Evolutionary conservation across 1,284 basidiomycete genomes (phyloP).

Genomic region (Grifola frondosa): DNA sequence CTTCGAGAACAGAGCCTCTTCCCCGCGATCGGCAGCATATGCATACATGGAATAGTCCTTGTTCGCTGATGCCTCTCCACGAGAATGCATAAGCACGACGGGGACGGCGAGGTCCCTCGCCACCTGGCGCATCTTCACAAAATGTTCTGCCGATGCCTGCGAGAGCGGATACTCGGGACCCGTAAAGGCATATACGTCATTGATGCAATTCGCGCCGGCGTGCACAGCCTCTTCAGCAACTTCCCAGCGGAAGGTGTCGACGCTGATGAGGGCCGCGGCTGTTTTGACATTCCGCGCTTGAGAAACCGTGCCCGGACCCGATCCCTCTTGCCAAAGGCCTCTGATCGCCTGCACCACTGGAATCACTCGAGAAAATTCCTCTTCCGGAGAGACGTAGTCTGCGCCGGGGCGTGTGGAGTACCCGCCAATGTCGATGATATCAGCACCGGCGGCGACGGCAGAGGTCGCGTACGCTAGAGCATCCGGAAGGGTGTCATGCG

Average conservation of each 20-base stretch:
- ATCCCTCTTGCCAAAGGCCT: constrained; percentile 14
- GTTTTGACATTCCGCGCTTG: constrained; percentile 19
- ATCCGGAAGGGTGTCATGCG: constrained; percentile 48
- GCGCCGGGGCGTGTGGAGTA: constrained; percentile 89
- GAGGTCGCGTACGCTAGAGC: constrained; percentile 50
- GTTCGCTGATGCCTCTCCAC: constrained; percentile 74
- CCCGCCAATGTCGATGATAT: constrained; percentile 92
- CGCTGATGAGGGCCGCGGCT: constrained; percentile 63
- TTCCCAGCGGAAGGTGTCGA: constrained; percentile 89
- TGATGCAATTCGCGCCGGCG: constrained; percentile 92
- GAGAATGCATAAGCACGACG: constrained; percentile 92
- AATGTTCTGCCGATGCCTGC: constrained; percentile 36
- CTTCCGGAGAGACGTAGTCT: constrained; percentile 62
- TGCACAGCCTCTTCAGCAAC: constrained; percentile 79
- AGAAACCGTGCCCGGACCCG: not conserved
- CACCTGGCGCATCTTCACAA: constrained; percentile 62
- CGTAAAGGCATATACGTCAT: constrained; percentile 87
- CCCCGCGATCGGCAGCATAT: constrained; percentile 33
- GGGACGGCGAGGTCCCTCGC: constrained; percentile 65
- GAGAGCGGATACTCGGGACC: constrained; percentile 57
- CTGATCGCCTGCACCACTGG: constrained; percentile 62
- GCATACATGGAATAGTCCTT: constrained; percentile 63
- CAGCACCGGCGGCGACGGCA: constrained; percentile 56
- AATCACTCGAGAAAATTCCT: constrained; percentile 77
- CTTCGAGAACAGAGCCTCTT: constrained; percentile 59